Conservation (phyloP, 805 yeast genomes). For the Ogataea haglerorum region DNA sequence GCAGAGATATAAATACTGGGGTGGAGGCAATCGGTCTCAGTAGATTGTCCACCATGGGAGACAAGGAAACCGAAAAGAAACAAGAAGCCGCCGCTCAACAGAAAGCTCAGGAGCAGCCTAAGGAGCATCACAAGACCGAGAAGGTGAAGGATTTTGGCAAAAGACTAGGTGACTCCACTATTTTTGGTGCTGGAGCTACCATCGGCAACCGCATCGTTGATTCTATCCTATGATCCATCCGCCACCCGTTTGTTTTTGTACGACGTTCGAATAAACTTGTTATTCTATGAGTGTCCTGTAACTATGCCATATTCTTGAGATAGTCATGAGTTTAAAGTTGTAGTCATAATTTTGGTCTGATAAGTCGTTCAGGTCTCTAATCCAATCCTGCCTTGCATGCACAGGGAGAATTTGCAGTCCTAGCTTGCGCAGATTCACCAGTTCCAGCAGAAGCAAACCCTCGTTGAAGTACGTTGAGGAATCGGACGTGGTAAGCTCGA, state of each 20-base stretch:
- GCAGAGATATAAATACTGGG: neutral
- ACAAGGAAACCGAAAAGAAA: constrained; percentile 17
- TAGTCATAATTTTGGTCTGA: constrained; percentile 38
- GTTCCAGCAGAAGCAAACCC: constrained; percentile 68
- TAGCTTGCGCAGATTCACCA: constrained; percentile 49
- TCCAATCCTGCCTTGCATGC: constrained; percentile 50
- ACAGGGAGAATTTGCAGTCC: constrained; percentile 52
- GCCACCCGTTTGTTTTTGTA: neutral
- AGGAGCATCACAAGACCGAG: constrained; percentile 30
- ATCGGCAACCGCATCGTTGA: constrained; percentile 81
- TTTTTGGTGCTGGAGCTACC: constrained; percentile 96
- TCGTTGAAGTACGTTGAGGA: constrained; percentile 37
- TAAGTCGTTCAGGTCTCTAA: constrained; percentile 60
- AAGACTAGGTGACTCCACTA: constrained; percentile 86
- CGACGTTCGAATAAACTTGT: neutral
- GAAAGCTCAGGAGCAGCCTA: constrained; percentile 16
- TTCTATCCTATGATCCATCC: constrained; percentile 45
- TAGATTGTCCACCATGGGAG: constrained; percentile 11
- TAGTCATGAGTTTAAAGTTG: constrained; percentile 42
- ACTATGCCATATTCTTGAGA: constrained; percentile 59
- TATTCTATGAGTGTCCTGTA: constrained; percentile 35
- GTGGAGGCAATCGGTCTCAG: no score
- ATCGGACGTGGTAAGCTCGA: constrained; percentile 18
- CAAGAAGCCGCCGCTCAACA: constrained; percentile 14
- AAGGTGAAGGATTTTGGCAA: constrained; percentile 63